phyloP scores from a whole-genome alignment of 805 yeast genomes.

The Lipomyces chichibuensis region DNA sequence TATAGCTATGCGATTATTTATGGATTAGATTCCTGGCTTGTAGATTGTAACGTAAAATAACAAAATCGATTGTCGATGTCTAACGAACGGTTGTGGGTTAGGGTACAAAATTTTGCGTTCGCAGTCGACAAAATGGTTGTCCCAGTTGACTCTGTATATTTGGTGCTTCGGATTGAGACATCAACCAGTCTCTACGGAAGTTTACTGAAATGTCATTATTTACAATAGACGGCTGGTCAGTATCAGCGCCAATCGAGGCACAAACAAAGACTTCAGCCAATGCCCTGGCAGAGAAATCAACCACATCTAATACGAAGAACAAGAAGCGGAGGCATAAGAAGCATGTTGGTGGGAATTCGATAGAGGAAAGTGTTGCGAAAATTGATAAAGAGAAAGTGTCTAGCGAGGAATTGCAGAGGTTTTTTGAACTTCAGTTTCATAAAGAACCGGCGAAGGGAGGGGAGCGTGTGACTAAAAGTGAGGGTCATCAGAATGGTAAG shows the following conservation, averaged over 20 bases:
- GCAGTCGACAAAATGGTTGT: too few relatives aligned
- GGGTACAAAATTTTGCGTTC: too few relatives aligned
- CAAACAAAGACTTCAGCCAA: not conserved
- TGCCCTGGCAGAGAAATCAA: not conserved
- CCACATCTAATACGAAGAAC: not conserved
- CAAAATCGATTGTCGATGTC: too few relatives aligned
- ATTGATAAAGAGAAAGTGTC: conserved; percentile 14
- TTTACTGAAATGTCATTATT: conserved; percentile 26
- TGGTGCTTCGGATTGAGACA: not conserved
- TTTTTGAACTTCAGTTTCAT: conserved; percentile 26
- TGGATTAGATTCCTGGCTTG: too few relatives aligned
- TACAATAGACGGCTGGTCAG: conserved; percentile 32
- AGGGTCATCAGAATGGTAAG: not conserved
- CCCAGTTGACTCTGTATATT: not conserved
- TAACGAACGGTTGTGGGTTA: too few relatives aligned
- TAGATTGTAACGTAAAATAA: too few relatives aligned
- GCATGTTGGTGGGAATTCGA: not conserved
- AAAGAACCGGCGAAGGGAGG: not conserved
- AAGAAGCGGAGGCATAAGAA: conserved; percentile 4
- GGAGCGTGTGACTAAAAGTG: not conserved
- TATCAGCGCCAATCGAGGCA: conserved; percentile 10
- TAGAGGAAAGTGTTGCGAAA: not conserved
- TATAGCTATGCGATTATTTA: not conserved
- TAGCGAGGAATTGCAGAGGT: conserved; percentile 26
- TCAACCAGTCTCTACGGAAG: not conserved